Percentiles rank a stretch among this genome's conserved stretches.
phyloP scores from a whole-genome alignment of 1,284 basidiomycete genomes.

The Xerocomus nothofagi region DNA sequence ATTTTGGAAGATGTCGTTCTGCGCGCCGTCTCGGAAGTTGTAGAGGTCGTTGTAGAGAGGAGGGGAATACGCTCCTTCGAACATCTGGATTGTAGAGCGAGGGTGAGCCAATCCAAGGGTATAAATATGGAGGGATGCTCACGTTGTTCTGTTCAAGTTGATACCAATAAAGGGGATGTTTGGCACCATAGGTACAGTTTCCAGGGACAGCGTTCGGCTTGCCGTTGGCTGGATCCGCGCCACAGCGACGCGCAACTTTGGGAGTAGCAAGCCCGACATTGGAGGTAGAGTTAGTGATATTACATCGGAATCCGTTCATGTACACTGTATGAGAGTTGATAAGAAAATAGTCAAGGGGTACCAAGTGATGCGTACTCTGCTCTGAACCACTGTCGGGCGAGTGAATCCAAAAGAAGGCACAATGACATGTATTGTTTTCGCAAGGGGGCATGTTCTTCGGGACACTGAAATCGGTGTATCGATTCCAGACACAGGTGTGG shows the following conservation, averaged over 20 bases:
- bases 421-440: constrained; percentile 62
- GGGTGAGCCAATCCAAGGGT: not conserved
- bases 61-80: constrained; percentile 42
- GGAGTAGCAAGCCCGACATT: constrained; percentile 51
- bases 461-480: constrained; percentile 63
- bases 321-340: constrained; percentile 45
- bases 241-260: constrained; percentile 57
- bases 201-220: constrained; percentile 44
- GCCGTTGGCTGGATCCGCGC: constrained; percentile 47
- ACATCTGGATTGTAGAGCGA: constrained; percentile 34
- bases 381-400: constrained; percentile 45
- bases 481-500: constrained; percentile 68
- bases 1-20: constrained; percentile 48
- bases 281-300: constrained; percentile 57
- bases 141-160: constrained; percentile 61
- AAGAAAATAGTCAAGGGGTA: not conserved
- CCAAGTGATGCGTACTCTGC: constrained; percentile 40
- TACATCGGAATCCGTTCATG: constrained; percentile 77
- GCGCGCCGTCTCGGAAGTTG: constrained; percentile 46
- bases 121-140: constrained; percentile 6
- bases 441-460: constrained; percentile 68
- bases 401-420: constrained; percentile 77
- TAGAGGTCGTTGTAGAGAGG: constrained; percentile 47
- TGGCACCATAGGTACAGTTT: constrained; percentile 70
- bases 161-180: constrained; percentile 66